Base-by-base conservation (phyloP, 2,329 filamentous ascomycete genomes). In the Chalara sp. region DNA sequence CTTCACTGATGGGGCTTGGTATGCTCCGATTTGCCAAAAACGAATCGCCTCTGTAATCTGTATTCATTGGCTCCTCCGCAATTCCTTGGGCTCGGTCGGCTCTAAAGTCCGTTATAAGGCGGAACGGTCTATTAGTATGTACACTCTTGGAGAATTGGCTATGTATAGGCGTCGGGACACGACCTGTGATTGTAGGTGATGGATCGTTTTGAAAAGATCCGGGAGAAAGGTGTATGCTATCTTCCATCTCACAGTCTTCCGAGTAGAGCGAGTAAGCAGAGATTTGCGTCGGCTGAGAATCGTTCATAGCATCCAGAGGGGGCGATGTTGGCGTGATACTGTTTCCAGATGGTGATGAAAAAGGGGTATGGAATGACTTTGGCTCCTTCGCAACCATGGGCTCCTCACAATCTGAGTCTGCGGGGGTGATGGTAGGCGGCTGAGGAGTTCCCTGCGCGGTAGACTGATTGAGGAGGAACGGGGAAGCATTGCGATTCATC, bases 1-100 rank as follows among this genome's bases (percentile, higher is more conserved):
- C 64, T 53, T 68, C 65, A 43, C 62, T 64, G 37, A 68, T 66
- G 37, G 66, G 65, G 44, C 61, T 65, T 1, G 65, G 65, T 32
- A 67, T 50, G 44, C 62, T 55, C 52, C 62, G 53, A 46, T 58
- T 58, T 37, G 61, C 56, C 42, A 55, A 51, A 40, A 65, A 57
- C 12, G 53, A 52, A 49, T 57, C 59, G 43, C 62, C 52, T 21
- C 21, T 21, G 21, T 21, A 21, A 21, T 21, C 21, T 21, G 21
- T 21, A 21, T 21, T 21, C 21, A 21, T 21, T 21, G 21, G 21
- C 21, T 21, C 21, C 35, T 37, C 35, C 35, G n/a, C n/a, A 37
- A n/a, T 37, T 10, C 35, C 35, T 30, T 58, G 46, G 41, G 53
- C 58, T 48, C 63, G 57, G n/a, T 61, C 60, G 42, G 61, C 58